Percentiles rank a stretch among this genome's conserved stretches.
Conservation (phyloP, 805 yeast species). For the Metschnikowia matae region DNA sequence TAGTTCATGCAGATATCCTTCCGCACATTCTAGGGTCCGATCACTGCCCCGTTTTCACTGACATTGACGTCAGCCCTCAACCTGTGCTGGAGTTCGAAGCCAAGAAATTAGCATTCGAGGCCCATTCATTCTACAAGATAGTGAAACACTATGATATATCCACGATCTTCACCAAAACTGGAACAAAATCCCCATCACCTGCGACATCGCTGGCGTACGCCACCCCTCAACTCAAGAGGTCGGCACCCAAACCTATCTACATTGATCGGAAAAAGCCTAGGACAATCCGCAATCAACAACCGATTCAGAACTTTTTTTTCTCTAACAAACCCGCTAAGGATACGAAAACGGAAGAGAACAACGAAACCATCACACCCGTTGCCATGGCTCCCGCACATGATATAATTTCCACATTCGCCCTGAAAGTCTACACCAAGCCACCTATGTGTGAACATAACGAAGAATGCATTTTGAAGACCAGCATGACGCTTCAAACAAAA, state of each 20-base stretch:
- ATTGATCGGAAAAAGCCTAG: constrained; percentile 4
- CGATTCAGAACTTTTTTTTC: constrained; percentile 25
- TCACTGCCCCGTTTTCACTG: constrained; percentile 88
- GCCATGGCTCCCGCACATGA: not conserved
- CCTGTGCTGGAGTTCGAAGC: not conserved
- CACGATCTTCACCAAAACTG: constrained; percentile 20
- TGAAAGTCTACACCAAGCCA: constrained; percentile 21
- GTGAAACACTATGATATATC: constrained; percentile 32
- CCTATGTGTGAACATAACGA: constrained; percentile 28
- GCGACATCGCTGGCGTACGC: not conserved
- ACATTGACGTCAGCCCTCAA: constrained; percentile 37
- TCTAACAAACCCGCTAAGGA: constrained; percentile 1
- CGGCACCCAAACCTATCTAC: constrained; percentile 1
- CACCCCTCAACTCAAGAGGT: not conserved
- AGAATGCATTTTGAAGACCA: constrained; percentile 26
- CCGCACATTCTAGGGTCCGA: constrained; percentile 80
- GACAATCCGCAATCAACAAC: constrained; percentile 15
- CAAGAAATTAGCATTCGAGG: constrained; percentile 20
- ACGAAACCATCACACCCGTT: not conserved
- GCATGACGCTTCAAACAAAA: constrained; percentile 22
- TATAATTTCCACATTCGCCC: constrained; percentile 9
- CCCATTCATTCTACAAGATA: constrained; percentile 19
- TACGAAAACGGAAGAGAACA: not conserved
- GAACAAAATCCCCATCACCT: constrained; percentile 3
- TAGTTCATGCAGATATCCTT: constrained; percentile 53